Evolutionary conservation across 1,139 yeast species (phyloP).

Genomic region (Taphrina flavorubra): DNA sequence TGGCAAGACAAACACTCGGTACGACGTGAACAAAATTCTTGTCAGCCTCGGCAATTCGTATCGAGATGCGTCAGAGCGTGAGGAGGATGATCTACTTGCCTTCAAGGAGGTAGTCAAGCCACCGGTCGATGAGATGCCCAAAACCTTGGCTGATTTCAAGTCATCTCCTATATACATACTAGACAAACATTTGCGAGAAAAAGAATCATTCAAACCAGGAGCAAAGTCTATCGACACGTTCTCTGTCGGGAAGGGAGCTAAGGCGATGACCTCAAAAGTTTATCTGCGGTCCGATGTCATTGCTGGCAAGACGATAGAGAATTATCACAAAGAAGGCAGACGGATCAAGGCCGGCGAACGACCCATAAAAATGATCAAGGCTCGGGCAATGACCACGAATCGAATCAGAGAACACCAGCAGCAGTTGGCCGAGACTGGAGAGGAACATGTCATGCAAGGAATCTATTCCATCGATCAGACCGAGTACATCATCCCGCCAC

Average conservation of each 20-base stretch:
- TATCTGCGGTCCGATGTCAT: constrained; percentile 71
- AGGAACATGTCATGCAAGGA: constrained; percentile 55
- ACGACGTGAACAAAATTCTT: constrained; percentile 60
- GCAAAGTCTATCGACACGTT: constrained; percentile 73
- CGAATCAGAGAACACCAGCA: constrained; percentile 51
- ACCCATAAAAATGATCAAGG: constrained; percentile 60
- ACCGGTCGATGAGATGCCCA: constrained; percentile 82
- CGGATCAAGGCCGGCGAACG: constrained; percentile 69
- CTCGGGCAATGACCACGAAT: constrained; percentile 47
- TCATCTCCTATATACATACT: constrained; percentile 78
- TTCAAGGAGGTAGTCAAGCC: constrained; percentile 58
- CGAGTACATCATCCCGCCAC: constrained; percentile 69
- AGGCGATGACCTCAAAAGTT: constrained; percentile 54
- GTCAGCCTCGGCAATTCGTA: constrained; percentile 15
- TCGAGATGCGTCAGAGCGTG: constrained; percentile 59
- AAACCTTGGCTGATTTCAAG: constrained; percentile 76
- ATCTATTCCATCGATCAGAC: constrained; percentile 82
- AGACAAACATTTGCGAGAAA: constrained; percentile 71
- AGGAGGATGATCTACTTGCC: constrained; percentile 72
- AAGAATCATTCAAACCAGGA: constrained; percentile 73
- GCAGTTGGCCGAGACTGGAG: constrained; percentile 60
- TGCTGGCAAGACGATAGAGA: constrained; percentile 70
- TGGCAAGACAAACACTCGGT: constrained; percentile 71
- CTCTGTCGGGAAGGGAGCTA: constrained; percentile 50
- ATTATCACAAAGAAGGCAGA: constrained; percentile 86